Percentiles rank a stretch among this genome's conserved stretches.
Conservation (phyloP, 2,329 filamentous ascomycete species). For the Cytospora schulzeri region DNA sequence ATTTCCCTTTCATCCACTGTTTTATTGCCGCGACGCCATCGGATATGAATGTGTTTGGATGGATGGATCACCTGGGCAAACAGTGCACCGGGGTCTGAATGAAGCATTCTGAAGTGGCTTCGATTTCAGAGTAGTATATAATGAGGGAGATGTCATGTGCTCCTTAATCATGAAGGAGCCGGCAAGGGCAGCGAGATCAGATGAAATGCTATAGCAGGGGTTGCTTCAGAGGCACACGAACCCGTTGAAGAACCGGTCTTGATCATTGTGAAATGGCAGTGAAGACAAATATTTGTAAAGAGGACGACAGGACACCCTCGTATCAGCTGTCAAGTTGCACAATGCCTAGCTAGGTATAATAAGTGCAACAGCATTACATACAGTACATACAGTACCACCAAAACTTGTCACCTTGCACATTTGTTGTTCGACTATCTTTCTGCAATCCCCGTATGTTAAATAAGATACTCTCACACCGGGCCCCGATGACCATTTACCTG, state of each 20-base stretch:
- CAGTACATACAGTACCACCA: too few relatives aligned
- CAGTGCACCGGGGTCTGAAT: not conserved
- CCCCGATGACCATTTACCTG: too few relatives aligned
- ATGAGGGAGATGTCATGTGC: not conserved
- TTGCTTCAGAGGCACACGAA: too few relatives aligned
- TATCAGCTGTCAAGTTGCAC: not conserved
- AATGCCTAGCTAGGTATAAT: too few relatives aligned
- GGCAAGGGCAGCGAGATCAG: not conserved
- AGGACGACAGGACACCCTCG: too few relatives aligned
- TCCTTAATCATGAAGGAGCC: not conserved
- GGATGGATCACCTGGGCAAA: too few relatives aligned
- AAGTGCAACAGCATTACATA: too few relatives aligned
- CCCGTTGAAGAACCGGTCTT: not conserved
- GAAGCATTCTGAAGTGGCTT: not conserved
- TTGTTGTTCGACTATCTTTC: not conserved
- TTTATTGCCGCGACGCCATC: not conserved
- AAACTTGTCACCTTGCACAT: not conserved
- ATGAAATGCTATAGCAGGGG: not conserved
- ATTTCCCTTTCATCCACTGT: not conserved
- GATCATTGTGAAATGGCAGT: not conserved
- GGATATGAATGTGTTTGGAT: not conserved
- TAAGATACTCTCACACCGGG: not conserved
- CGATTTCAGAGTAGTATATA: not conserved
- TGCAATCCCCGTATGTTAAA: not conserved
- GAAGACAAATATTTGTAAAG: too few relatives aligned